These are phyloP conservation scores for Candida tetrigidarum DNA, from an alignment of 1,139 yeast genomes.

Conservation along the genomic window DNA sequence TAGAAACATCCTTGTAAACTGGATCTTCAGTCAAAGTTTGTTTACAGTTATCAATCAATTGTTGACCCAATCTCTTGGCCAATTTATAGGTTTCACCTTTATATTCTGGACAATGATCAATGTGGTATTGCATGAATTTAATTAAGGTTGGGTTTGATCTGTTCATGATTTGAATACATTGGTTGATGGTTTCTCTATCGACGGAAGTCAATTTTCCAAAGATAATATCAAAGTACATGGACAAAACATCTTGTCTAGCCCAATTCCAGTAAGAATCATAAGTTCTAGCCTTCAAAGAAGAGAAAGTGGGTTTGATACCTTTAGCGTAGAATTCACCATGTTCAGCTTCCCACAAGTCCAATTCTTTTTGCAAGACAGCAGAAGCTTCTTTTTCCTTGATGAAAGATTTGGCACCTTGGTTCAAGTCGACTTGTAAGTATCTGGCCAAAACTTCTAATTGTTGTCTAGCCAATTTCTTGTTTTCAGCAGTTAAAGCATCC, in stretches of 20 bases:
- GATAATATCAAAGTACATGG: conserved; percentile 93
- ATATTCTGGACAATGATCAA: conserved; percentile 87
- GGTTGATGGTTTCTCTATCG: conserved; percentile 95
- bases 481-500: conserved; percentile 91
- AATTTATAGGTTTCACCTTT: conserved; percentile 90
- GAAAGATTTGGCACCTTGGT: conserved; percentile 86
- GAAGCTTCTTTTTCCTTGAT: conserved; percentile 90
- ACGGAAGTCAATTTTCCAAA: conserved; percentile 90
- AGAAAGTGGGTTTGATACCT: conserved; percentile 90
- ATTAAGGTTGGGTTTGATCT: conserved; percentile 93
- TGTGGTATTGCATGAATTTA: conserved; percentile 96
- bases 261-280: conserved; percentile 99
- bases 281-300: conserved; percentile 90
- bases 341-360: conserved; percentile 92
- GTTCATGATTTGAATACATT: conserved; percentile 97
- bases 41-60: conserved; percentile 92
- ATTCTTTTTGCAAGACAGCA: conserved; percentile 79
- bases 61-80: conserved; percentile 89
- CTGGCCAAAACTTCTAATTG: conserved; percentile 95
- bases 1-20: conserved; percentile 91
- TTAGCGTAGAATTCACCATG: conserved; percentile 95
- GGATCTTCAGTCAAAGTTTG: conserved; percentile 84
- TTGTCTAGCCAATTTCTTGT: conserved; percentile 87
- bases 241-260: conserved; percentile 97
- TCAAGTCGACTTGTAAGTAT: conserved; percentile 89